phyloP scores from a whole-genome alignment of 129 eudicot genomes.

The Flaveria linearis region DNA sequence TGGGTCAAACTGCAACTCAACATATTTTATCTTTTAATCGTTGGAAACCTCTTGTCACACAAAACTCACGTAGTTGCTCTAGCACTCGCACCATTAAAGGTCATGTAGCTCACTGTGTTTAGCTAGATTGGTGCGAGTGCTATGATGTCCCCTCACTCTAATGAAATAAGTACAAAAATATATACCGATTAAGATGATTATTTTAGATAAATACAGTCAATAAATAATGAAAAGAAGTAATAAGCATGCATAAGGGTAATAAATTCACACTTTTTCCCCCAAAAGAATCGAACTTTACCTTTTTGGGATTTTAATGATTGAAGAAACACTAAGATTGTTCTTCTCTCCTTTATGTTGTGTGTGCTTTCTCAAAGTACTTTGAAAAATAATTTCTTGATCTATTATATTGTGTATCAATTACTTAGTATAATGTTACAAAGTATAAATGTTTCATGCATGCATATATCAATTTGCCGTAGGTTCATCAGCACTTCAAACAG shows the following conservation, averaged over 20 bases:
- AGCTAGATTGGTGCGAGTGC: no score
- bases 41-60: no score
- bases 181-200: no score
- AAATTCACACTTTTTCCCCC: constrained; percentile 36
- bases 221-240: constrained; percentile 10
- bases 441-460: constrained; percentile 6
- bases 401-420: background rate
- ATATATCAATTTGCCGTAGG: background rate
- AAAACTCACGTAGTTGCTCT: no score
- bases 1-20: no score
- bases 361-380: constrained; percentile 7
- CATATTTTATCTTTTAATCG: no score
- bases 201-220: background rate
- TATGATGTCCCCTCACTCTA: no score
- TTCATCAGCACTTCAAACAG: background rate
- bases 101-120: no score
- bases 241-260: constrained; percentile 40
- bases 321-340: constrained; percentile 38
- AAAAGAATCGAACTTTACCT: constrained; percentile 36
- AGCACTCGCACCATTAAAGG: no score
- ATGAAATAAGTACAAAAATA: no score
- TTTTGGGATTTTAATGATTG: constrained; percentile 37
- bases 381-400: background rate
- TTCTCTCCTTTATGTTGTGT: constrained; percentile 31
- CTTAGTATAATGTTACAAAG: background rate